A percentile compares a stretch with the other conserved stretches of the same genome.
Conservation (phyloP, 1,284 basidiomycete genomes). For the Anthracocystis walkeri region DNA sequence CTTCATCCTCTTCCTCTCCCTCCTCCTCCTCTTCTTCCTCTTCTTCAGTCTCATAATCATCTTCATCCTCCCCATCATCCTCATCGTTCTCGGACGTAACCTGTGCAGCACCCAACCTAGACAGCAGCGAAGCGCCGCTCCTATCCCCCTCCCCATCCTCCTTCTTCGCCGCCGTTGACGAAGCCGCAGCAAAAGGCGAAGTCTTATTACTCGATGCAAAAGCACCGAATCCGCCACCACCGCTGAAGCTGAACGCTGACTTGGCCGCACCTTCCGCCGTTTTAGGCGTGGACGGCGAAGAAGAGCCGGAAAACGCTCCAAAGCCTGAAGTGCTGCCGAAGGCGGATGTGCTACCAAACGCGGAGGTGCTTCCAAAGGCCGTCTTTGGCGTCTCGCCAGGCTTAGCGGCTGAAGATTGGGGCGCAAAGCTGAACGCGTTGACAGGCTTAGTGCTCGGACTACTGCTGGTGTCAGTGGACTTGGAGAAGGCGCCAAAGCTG, state of each 20-base stretch:
- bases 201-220: constrained; percentile 21
- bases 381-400: background rate
- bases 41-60: constrained; percentile 75
- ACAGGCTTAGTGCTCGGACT: constrained; percentile 10
- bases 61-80: constrained; percentile 70
- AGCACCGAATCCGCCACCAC: constrained; percentile 23
- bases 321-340: constrained; percentile 7
- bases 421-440: constrained; percentile 36
- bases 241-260: constrained; percentile 25
- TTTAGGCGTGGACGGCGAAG: constrained; percentile 9
- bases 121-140: constrained; percentile 18
- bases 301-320: background rate
- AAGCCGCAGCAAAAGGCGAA: constrained; percentile 26
- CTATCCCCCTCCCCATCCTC: constrained; percentile 11
- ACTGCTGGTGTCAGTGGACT: constrained; percentile 6
- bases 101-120: constrained; percentile 18
- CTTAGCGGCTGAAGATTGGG: constrained; percentile 9
- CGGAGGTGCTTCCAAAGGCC: constrained; percentile 19
- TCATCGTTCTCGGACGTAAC: constrained; percentile 76
- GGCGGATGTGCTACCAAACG: constrained; percentile 8
- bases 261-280: constrained; percentile 1
- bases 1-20: constrained; percentile 46
- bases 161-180: constrained; percentile 2
- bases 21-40: constrained; percentile 65
- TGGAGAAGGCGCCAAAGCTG: constrained; percentile 39